Evolutionary conservation across 179 eudicot species (phyloP).

Genomic region (Heliamphora pulchella): DNA sequence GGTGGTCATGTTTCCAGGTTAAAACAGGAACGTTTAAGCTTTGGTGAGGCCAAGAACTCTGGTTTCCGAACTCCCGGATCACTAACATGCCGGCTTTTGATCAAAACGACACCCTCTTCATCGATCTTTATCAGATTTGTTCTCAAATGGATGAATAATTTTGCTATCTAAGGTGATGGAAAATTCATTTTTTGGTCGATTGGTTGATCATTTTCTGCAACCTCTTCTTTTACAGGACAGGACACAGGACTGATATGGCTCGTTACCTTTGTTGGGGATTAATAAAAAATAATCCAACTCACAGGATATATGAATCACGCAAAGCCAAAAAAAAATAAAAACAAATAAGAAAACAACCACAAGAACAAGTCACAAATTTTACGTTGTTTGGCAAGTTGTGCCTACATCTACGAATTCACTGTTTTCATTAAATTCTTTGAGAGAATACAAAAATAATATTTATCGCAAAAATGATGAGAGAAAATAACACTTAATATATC

Average conservation of each 20-base stretch:
- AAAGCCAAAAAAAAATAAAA: no score
- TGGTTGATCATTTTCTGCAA: constrained; percentile 24
- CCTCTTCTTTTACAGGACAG: constrained; percentile 34
- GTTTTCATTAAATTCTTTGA: no score
- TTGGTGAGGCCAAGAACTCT: constrained; percentile 50
- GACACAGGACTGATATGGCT: constrained; percentile 25
- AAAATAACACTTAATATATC: no score
- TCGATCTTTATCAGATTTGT: constrained; percentile 23
- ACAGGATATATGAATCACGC: no score
- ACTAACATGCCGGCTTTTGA: constrained; percentile 53
- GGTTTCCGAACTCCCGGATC: constrained; percentile 62
- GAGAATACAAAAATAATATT: no score
- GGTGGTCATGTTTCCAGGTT: constrained; percentile 42
- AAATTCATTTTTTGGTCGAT: constrained; percentile 12
- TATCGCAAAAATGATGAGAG: no score
- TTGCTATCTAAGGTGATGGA: neutral
- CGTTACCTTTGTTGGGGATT: constrained; percentile 32
- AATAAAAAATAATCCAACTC: no score
- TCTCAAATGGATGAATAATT: constrained; percentile 7
- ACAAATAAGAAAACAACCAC: no score
- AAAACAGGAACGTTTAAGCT: constrained; percentile 76
- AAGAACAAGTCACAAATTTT: no score
- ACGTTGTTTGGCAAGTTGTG: no score
- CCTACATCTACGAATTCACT: no score
- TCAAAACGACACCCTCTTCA: constrained; percentile 24